A percentile compares a stretch with the other conserved stretches of the same genome.
Conservation (phyloP, 2,329 filamentous ascomycete genomes). For the Fusarium palustre region DNA sequence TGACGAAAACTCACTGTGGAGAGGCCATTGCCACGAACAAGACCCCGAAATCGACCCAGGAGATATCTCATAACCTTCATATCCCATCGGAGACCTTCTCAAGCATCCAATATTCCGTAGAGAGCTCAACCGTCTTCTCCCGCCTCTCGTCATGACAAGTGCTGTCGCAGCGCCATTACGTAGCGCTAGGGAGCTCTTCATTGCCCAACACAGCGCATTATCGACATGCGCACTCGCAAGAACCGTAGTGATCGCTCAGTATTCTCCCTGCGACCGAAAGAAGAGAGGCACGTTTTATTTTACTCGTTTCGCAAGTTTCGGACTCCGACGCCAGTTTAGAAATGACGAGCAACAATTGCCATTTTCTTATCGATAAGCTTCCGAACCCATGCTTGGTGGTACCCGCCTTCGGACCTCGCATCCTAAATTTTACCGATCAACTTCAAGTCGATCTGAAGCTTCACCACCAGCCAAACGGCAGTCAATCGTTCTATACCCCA, state of each 20-base stretch:
- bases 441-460: constrained; percentile 30
- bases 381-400: constrained; percentile 19
- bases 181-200: constrained; percentile 43
- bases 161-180: constrained; percentile 40
- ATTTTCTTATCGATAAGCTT: constrained; percentile 48
- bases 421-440: constrained; percentile 48
- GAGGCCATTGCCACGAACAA: constrained; percentile 1
- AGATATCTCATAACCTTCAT: not conserved
- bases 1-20: constrained; percentile 30
- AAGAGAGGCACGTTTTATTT: constrained; percentile 10
- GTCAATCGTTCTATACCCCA: constrained; percentile 22
- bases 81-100: not conserved
- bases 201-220: constrained; percentile 39
- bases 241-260: not conserved
- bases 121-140: constrained; percentile 39
- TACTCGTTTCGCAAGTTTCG: constrained; percentile 8
- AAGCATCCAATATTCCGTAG: not conserved
- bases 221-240: not conserved
- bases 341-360: constrained; percentile 28
- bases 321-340: constrained; percentile 24
- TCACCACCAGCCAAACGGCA: constrained; percentile 21
- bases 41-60: not conserved
- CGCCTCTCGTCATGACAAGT: constrained; percentile 25
- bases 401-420: constrained; percentile 36
- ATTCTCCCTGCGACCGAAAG: not conserved